These are phyloP conservation scores for Kuraishia piskuri DNA, from an alignment of 805 yeast genomes.

Conservation along the genomic window DNA sequence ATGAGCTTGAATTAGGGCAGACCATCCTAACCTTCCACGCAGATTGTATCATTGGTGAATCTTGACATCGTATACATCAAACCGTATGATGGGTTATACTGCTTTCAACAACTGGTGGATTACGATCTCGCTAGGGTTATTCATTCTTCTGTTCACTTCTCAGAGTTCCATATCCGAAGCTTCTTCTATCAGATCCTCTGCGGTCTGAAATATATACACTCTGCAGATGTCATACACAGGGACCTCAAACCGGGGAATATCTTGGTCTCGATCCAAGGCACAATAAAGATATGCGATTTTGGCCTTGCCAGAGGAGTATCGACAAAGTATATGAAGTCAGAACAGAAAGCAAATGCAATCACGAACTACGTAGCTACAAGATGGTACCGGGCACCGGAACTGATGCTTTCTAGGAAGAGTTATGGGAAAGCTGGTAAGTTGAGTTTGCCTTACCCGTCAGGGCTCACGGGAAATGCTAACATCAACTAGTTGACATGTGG, in stretches of 20 bases:
- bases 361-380: conserved; percentile 89
- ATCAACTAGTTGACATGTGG: conserved; percentile 77
- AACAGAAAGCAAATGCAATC: conserved; percentile 32
- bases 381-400: conserved; percentile 94
- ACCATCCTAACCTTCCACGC: conserved; percentile 1
- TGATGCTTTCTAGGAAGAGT: conserved; percentile 49
- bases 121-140: conserved; percentile 78
- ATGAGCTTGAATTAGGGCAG: background rate
- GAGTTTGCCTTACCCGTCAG: too few species aligned
- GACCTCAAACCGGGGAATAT: conserved; percentile 93
- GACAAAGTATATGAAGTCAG: conserved; percentile 18
- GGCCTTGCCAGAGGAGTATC: conserved; percentile 80
- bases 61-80: conserved; percentile 56
- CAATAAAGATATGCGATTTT: conserved; percentile 83
- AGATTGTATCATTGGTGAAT: conserved; percentile 66
- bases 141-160: conserved; percentile 64
- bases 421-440: conserved; percentile 43
- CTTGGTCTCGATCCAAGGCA: conserved; percentile 65
- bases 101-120: conserved; percentile 80
- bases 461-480: too few species aligned
- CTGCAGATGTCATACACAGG: conserved; percentile 92
- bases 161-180: conserved; percentile 75
- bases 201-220: conserved; percentile 89
- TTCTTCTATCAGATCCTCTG: conserved; percentile 82
- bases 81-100: conserved; percentile 82